Percentiles rank a stretch among this genome's conserved stretches.
These are phyloP conservation scores for Dalbergia cochinchinensis DNA, from an alignment of 306 rosid species.

Conservation along the genomic window DNA sequence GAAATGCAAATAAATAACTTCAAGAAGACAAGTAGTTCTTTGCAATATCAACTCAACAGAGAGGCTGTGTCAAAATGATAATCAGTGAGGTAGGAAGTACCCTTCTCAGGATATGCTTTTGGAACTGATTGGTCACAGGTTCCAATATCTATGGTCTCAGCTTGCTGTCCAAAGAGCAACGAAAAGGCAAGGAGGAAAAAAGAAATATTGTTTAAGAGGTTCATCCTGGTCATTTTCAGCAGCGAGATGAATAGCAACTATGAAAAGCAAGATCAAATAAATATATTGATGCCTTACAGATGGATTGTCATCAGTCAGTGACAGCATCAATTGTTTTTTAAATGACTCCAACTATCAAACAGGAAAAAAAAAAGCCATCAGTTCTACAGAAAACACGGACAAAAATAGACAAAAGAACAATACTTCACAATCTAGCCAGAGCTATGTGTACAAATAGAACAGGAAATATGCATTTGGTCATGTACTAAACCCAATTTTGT, in stretches of 20 bases:
- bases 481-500: not conserved
- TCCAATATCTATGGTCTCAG: conserved; percentile 89
- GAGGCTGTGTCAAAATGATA: conserved; percentile 29
- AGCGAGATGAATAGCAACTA: conserved; percentile 28
- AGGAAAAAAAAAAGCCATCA: not conserved
- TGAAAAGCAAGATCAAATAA: conserved; percentile 29
- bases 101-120: conserved; percentile 85
- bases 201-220: conserved; percentile 22
- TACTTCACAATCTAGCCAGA: conserved; percentile 20
- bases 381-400: not conserved
- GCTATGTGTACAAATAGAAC: conserved; percentile 9
- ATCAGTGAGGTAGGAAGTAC: conserved; percentile 55
- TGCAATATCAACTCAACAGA: not conserved
- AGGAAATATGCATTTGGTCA: conserved; percentile 32
- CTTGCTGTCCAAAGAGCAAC: conserved; percentile 56
- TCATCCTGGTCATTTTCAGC: conserved; percentile 12
- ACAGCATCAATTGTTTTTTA: conserved; percentile 92
- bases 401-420: not conserved
- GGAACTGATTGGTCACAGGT: conserved; percentile 94
- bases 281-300: conserved; percentile 67
- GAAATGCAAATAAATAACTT: conserved; percentile 36
- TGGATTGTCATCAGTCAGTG: conserved; percentile 78
- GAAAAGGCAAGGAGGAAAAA: not conserved
- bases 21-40: conserved; percentile 10
- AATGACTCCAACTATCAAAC: conserved; percentile 86